phyloP scores from a whole-genome alignment of 148 eudicot species.

The Amaranthus hypochondriacus region DNA sequence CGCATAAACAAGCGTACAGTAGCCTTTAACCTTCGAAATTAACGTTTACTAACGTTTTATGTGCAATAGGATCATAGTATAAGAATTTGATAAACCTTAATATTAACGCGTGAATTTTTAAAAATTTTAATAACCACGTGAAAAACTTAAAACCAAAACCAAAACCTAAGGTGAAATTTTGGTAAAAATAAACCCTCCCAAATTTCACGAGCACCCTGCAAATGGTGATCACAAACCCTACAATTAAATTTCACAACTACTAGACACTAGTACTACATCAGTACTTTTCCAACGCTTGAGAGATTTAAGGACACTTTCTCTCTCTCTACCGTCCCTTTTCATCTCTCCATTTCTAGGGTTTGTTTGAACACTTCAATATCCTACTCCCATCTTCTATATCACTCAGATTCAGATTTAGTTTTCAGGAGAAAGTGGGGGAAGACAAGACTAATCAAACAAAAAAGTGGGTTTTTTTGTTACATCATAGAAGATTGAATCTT shows the following conservation, averaged over 20 bases:
- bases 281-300: background rate
- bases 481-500: slow-evolving; percentile 8
- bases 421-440: background rate
- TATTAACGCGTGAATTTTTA: too few species aligned
- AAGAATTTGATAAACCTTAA: too few species aligned
- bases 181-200: too few species aligned
- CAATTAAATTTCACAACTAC: too few species aligned
- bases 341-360: slow-evolving; percentile 28
- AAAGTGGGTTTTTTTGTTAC: background rate
- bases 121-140: too few species aligned
- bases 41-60: too few species aligned
- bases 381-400: background rate
- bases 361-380: slow-evolving; percentile 13
- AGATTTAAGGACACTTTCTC: slow-evolving; percentile 4
- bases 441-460: background rate
- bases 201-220: slow-evolving; percentile 2
- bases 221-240: background rate
- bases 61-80: too few species aligned
- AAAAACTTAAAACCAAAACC: too few species aligned
- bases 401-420: slow-evolving; percentile 3
- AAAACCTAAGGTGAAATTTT: too few species aligned
- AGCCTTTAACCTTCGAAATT: too few species aligned
- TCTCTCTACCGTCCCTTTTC: background rate
- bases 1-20: too few species aligned
- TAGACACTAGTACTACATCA: too few species aligned